Base-by-base conservation (phyloP, 768 basidiomycete genomes). In the Auricularia sp. region DNA sequence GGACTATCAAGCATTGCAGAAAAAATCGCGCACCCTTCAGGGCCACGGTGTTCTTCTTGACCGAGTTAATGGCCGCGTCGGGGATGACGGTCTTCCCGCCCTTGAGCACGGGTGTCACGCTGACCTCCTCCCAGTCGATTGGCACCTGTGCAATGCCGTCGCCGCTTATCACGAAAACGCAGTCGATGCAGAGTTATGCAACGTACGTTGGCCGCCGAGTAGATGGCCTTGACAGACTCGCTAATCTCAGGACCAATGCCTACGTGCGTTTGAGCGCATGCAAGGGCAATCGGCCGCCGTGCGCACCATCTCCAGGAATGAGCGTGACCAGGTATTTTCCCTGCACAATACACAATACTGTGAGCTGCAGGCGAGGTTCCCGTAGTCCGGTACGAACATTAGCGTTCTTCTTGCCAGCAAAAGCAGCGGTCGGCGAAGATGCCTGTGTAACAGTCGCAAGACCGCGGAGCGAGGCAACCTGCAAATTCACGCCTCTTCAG, bases 201-300 rank as follows among this genome's bases (percentile, higher is more conserved):
- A 69, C 76, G 42, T 71, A 93, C 93, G 63, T 89, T 83, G 68
- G 97, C 96, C 68, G 91, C 89, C 43, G 80, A 78, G 77, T 96
- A 98, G 73, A 99, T 98, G 67, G 86, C 80, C 78, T 96, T 97
- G 72, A 99, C 87, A 68, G 94, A 88, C 81, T 97, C 83, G 77
- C 93, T 91, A 71, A 99, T 98, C 81, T 99, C 97, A 43, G 97
- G 95, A 56, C 97, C 97, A 80, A 99, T 99, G 74, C 96, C 95
- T 95, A 7, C 1, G 21, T 21, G 70, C 21, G 61, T 16, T 21
- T n/a, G 36, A 65, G 65, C 69, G 60, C 63, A 54, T 39, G 51
- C 68, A 14, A 66, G 64, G 33, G 62, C 16, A 66, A 64, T 33
- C 47, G 62, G 35, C 63, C 47, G 60, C 60, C 47, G 47, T 14